phyloP scores from a whole-genome alignment of 2,329 filamentous ascomycete genomes.

The Aspergillus versicolor region DNA sequence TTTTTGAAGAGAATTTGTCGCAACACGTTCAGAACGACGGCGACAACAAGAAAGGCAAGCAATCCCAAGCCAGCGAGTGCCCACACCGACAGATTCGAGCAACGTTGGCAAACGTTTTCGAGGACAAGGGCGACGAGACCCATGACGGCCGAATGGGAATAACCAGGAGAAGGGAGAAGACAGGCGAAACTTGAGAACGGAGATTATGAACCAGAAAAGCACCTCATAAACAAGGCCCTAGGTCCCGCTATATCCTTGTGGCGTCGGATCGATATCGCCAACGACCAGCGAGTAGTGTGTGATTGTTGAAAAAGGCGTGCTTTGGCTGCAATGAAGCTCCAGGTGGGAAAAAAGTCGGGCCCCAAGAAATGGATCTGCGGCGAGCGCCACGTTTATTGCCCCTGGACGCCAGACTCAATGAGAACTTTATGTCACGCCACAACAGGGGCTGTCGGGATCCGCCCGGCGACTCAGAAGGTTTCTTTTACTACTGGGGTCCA shows the following conservation, averaged over 20 bases:
- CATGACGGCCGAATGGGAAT: slow-evolving; percentile 46
- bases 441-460: not conserved
- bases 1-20: slow-evolving; percentile 79
- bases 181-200: not conserved
- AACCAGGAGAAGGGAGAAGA: not conserved
- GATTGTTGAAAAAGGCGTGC: not conserved
- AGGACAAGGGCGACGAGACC: slow-evolving; percentile 52
- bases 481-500: not conserved
- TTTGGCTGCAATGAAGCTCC: not conserved
- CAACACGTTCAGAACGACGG: slow-evolving; percentile 75
- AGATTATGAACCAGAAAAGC: slow-evolving; percentile 6
- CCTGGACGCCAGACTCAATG: not conserved
- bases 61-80: slow-evolving; percentile 46
- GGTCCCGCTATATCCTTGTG: not conserved
- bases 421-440: not conserved
- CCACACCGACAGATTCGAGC: slow-evolving; percentile 47
- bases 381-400: not conserved
- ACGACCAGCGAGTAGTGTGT: not conserved
- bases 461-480: not conserved
- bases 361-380: not conserved
- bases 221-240: slow-evolving; percentile 10
- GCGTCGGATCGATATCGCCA: not conserved
- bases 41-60: slow-evolving; percentile 50
- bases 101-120: slow-evolving; percentile 46
- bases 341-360: not conserved